A percentile compares a stretch with the other conserved stretches of the same genome.
phyloP scores from a whole-genome alignment of 2,329 filamentous ascomycete species.

The Leptographium lundbergii region DNA sequence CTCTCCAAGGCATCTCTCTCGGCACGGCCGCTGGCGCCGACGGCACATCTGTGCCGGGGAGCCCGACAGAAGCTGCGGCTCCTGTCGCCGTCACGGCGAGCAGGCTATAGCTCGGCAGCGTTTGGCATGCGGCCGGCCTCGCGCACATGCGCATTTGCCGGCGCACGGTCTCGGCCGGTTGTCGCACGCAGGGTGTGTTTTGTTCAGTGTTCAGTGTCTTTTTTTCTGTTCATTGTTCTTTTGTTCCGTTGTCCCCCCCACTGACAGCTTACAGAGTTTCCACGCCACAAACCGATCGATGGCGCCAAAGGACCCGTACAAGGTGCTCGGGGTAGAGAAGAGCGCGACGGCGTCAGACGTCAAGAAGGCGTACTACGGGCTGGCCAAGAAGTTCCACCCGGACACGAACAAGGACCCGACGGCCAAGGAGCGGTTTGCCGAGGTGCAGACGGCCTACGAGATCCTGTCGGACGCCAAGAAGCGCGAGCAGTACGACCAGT shows the following conservation, averaged over 20 bases:
- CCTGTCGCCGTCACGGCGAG: constrained; percentile 2
- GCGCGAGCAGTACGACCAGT: constrained; percentile 83
- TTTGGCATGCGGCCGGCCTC: not conserved
- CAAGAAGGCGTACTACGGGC: constrained; percentile 95
- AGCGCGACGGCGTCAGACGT: constrained; percentile 74
- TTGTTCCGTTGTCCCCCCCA: too few species aligned
- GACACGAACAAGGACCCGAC: constrained; percentile 91
- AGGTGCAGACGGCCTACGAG: constrained; percentile 90
- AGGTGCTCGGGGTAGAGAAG: constrained; percentile 72
- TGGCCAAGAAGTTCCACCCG: constrained; percentile 95
- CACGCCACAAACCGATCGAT: constrained; percentile 42
- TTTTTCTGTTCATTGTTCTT: too few species aligned
- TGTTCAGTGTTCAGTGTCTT: too few species aligned
- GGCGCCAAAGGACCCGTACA: constrained; percentile 68
- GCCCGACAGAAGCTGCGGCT: constrained; percentile 13
- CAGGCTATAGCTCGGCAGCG: constrained; percentile 1
- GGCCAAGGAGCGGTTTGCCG: constrained; percentile 91
- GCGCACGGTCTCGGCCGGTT: too few species aligned
- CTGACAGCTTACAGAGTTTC: constrained; percentile 30
- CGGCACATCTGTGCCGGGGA: constrained; percentile 18
- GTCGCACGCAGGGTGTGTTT: too few species aligned
- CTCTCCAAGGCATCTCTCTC: constrained; percentile 21
- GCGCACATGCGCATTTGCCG: too few species aligned
- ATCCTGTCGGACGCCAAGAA: constrained; percentile 87
- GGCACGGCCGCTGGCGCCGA: constrained; percentile 18